phyloP scores from a whole-genome alignment of 352 stramenopile species.

The Phytophthora sansomeana region DNA sequence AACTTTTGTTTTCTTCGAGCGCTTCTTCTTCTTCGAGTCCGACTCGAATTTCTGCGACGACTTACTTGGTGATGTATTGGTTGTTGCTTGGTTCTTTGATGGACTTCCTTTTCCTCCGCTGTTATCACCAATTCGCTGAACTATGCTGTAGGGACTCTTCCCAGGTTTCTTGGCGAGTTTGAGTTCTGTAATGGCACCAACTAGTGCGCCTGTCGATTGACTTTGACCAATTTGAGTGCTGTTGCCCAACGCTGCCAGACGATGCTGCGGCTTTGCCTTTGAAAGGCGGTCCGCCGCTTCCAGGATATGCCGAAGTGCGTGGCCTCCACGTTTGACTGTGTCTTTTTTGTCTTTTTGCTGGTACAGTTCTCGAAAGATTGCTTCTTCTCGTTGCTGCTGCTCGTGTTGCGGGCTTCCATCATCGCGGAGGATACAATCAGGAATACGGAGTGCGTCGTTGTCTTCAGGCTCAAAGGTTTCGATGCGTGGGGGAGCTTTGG shows the following conservation, averaged over 20 bases:
- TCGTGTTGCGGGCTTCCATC: slow-evolving; percentile 30
- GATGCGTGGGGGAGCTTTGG: slow-evolving; percentile 66
- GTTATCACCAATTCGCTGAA: slow-evolving; percentile 43
- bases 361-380: slow-evolving; percentile 77
- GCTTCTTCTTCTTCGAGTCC: slow-evolving; percentile 29
- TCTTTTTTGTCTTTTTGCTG: slow-evolving; percentile 67
- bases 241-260: slow-evolving; percentile 44
- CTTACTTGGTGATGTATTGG: slow-evolving; percentile 15
- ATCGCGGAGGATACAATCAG: slow-evolving; percentile 14
- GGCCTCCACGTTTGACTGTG: slow-evolving; percentile 38
- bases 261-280: slow-evolving; percentile 57
- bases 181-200: slow-evolving; percentile 52
- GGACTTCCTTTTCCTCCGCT: neutral
- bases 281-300: slow-evolving; percentile 60
- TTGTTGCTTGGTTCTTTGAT: slow-evolving; percentile 20
- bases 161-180: slow-evolving; percentile 31
- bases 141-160: slow-evolving; percentile 69
- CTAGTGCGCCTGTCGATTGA: slow-evolving; percentile 51
- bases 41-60: slow-evolving; percentile 1
- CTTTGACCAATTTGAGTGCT: slow-evolving; percentile 43
- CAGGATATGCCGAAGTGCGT: slow-evolving; percentile 80
- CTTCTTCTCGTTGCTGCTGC: slow-evolving; percentile 59
- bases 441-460: slow-evolving; percentile 35
- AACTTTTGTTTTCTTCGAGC: slow-evolving; percentile 15
- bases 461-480: slow-evolving; percentile 59